Base-by-base conservation (phyloP, 1,284 basidiomycete genomes). In the Ustilago curta region DNA sequence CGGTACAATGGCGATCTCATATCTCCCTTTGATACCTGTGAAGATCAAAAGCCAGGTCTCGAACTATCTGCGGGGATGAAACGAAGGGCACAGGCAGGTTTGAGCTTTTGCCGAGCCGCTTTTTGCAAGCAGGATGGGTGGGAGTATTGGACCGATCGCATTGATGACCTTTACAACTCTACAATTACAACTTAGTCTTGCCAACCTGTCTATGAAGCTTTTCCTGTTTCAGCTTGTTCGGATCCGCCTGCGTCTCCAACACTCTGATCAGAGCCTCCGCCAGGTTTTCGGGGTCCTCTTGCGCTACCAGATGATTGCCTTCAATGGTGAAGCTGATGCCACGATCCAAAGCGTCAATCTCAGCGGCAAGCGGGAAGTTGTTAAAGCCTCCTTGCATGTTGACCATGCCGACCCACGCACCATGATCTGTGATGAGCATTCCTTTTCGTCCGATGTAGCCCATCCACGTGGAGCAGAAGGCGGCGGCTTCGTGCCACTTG, bases 401-500 rank as follows among this genome's bases (percentile, higher is more conserved):
- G 42, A 77, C 25, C 44, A 67, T 31, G 0, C 64, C 61, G 7
- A 61, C 32, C 68, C 73, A 74, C 2, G 67, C 70, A 7, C 60
- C 53, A 23, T 66, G 55, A 21, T 66, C 51, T 12, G 58, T 59
- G 0, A 44, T 50, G 12, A 69, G 42, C 59, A 73, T 48, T 2
- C 39, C 56, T 27, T 40, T 52, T 21, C 61, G 54, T 4, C 57
- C 69, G n/a, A 68, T 72, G 23, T 53, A 55, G 2, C 72, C 44
- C 67, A 71, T 69, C 52, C 65, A 76, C 0, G 76, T 71, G 14
- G 60, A 42, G 8, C 51, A 56, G 50, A 83, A 84, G 8, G 75
- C 77, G 4, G 68, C 73, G 3, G 80, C 76, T 55, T 84, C 82
- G 52, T 76, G 74, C 73, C 79, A 78, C 29, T 80, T 82, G 40